Base-by-base conservation (phyloP, 2,329 filamentous ascomycete species). In the Dactylellina parvicollis region DNA sequence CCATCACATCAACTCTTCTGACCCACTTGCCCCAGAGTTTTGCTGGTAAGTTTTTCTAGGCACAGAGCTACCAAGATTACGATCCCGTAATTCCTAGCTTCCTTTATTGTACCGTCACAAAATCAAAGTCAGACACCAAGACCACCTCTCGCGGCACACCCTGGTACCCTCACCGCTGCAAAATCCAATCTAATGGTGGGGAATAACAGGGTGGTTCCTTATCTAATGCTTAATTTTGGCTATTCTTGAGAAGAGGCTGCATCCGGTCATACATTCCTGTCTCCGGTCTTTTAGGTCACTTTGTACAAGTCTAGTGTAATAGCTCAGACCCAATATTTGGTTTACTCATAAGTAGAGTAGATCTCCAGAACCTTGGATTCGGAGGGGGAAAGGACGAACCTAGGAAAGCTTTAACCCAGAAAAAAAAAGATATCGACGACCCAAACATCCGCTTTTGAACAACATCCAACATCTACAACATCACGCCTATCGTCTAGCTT, bases 211-310 rank as follows among this genome's bases (percentile, higher is more conserved):
- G 67, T 65, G 52, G 59, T 59, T 72, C 66, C 67, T 72, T 72
- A 72, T 72, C 67, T 55, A 72, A 65, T 61, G 66, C 67, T 72
- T 65, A 59, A 72, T 72, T 72, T 72, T 72, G 67, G 67, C 67
- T 72, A 72, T 72, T 72, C 55, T 59, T 64, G 52, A 59, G 52
- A 65, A 72, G 20, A 64, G 46, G 52, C 67, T 72, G 67, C 67
- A 72, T 72, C 59, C 67, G 67, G 67, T 55, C 59, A 59, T 56
- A 49, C 59, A 72, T 72, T 65, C 59, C 59, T 64, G 49, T 52
- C 67, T 72, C 52, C 42, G 44, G 67, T 64, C 59, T 54, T 62
- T 36, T 65, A 65, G 50, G 36, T 60, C 32, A 32, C 40, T 26
- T 49, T 44, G 52, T 24, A 30, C 20, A 54, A 65, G 60, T 22